Evolutionary conservation across 345 rosid species (phyloP).

Genomic region (Chamaenerion angustifolium): DNA sequence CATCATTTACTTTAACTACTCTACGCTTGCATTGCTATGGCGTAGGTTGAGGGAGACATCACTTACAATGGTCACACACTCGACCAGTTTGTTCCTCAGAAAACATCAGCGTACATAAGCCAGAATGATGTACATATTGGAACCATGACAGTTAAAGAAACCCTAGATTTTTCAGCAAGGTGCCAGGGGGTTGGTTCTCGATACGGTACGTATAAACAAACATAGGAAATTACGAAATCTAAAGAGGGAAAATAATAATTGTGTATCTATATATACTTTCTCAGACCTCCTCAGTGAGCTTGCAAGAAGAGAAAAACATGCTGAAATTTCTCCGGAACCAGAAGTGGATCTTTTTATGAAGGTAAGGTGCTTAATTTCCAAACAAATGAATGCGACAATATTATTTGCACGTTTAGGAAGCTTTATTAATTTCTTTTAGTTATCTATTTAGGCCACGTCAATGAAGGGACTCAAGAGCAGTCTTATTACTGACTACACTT

Average conservation of each 20-base stretch:
- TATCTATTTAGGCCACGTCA: conserved; percentile 48
- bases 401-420: not conserved
- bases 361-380: too few species aligned
- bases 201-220: conserved; percentile 34
- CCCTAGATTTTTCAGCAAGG: conserved; percentile 83
- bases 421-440: not conserved
- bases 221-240: too few species aligned
- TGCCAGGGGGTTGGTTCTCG: conserved; percentile 88
- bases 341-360: conserved; percentile 90
- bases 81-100: conserved; percentile 60
- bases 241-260: too few species aligned
- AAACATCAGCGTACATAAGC: conserved; percentile 85
- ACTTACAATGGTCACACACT: conserved; percentile 59
- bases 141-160: conserved; percentile 88
- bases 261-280: not conserved
- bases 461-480: conserved; percentile 58
- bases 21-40: too few species aligned
- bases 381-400: too few species aligned
- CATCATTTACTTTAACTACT: too few species aligned
- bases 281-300: conserved; percentile 62
- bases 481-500: conserved; percentile 77
- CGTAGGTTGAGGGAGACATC: conserved; percentile 56
- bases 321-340: conserved; percentile 64
- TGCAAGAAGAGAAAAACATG: conserved; percentile 66
- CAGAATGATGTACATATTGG: conserved; percentile 90